Evolutionary conservation across 1,284 basidiomycete species (phyloP), one percentile per base, ranked within the genome.

Genomic region (Leccinum pseudoinsigne): DNA sequence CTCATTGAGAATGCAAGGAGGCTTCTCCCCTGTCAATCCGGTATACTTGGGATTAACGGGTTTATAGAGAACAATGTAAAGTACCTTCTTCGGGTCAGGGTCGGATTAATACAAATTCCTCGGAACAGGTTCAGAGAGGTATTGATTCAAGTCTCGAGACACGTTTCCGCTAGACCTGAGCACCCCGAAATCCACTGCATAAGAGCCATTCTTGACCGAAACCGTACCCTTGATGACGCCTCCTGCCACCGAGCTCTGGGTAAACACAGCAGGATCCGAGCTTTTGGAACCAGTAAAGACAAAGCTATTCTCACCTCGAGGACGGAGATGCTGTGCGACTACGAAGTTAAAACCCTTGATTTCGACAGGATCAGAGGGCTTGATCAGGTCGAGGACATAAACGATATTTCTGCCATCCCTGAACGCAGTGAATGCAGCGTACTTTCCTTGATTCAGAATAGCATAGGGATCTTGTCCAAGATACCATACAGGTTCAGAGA

Each of bases 401-500:
- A 88, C 72, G 3, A 83, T 74, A 59, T 74, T 79, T 5, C 81
- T 76, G 0, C 86, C 87, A 38, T 81, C 77, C 18, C 76, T 69
- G 61, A 80, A 68, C 2, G 83, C 80, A 9, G 78, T 77, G 68
- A 81, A 89, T 0, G 85, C 64, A 5, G 75, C 80, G 9, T 68
- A 70, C 16, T 72, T 76, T 1, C 80, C 81, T 1, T 73, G 72
- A 0, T 72, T 64, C 1, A 85, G 73, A 3, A 85, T 76, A 0
- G 82, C 81, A 64, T 82, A 85, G 21, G 82, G 84, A 45, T 79
- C 82, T 28, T 64, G 73, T 5, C 82, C 81, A 1, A 91, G 74
- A 0, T 23, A 18, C 86, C 87, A 90, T 34, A 79, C 77, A 0
- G 88, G 85, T 28, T 73, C 74, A 1, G 77, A 79, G 66, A 90